Conservation (phyloP, 805 yeast species). For the Suhomyces sp. region DNA sequence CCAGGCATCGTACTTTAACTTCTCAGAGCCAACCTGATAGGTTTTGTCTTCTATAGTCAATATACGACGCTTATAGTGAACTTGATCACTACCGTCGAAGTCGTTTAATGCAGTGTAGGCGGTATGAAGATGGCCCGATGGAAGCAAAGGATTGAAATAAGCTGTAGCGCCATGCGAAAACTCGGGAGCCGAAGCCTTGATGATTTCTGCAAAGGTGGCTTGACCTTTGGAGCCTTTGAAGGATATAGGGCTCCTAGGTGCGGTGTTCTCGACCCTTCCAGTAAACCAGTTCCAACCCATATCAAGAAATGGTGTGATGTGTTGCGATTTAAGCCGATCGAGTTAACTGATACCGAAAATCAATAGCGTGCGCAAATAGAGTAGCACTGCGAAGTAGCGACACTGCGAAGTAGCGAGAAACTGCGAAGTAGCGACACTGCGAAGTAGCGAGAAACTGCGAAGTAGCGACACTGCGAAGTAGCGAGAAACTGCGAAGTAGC, state of each 20-base stretch:
- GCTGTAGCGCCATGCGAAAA: constrained; percentile 35
- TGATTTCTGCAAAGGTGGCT: constrained; percentile 28
- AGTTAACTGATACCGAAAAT: not conserved
- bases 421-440: no score
- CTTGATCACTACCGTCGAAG: constrained; percentile 38
- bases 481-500: not conserved
- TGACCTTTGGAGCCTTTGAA: constrained; percentile 7
- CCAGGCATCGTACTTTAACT: constrained; percentile 38
- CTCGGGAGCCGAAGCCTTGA: constrained; percentile 39
- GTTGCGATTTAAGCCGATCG: not conserved
- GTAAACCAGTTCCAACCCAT: constrained; percentile 13
- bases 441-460: no score
- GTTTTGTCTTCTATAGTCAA: constrained; percentile 20
- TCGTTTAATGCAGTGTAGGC: constrained; percentile 46
- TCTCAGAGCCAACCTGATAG: constrained; percentile 13
- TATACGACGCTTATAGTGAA: constrained; percentile 45
- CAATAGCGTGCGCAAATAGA: no score
- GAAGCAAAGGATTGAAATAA: constrained; percentile 44
- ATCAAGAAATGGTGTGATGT: not conserved
- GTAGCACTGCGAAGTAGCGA: no score
- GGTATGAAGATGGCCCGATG: constrained; percentile 50
- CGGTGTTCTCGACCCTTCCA: constrained; percentile 22
- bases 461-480: not conserved
- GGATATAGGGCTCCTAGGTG: constrained; percentile 22
- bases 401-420: no score